These are phyloP conservation scores for Xerocomus minutiporus DNA, from an alignment of 1,284 basidiomycete genomes.

Conservation along the genomic window DNA sequence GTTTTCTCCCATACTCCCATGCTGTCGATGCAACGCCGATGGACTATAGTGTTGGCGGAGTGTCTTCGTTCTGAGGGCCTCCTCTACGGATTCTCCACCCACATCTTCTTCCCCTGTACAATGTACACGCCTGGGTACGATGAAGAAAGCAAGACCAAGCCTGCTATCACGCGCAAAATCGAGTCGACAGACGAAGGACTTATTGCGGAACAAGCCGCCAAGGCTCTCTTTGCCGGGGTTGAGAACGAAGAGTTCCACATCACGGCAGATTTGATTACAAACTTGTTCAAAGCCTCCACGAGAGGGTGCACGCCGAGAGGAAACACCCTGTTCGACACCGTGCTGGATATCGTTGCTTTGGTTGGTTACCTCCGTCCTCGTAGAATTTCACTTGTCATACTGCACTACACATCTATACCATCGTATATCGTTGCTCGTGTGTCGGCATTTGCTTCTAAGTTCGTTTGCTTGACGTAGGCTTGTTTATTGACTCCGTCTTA, in stretches of 20 bases:
- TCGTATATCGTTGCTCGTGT: too few species aligned
- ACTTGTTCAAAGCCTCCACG: constrained; percentile 65
- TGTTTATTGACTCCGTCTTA: neutral
- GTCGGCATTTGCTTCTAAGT: too few species aligned
- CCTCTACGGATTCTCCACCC: constrained; percentile 76
- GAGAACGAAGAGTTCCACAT: constrained; percentile 74
- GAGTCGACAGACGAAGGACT: constrained; percentile 74
- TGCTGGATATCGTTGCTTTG: constrained; percentile 25
- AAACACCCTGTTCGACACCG: constrained; percentile 19
- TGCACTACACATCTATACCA: neutral
- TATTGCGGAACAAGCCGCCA: constrained; percentile 65
- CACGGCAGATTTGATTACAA: constrained; percentile 64
- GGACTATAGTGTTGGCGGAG: constrained; percentile 72
- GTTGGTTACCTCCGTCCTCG: constrained; percentile 8
- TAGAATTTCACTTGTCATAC: neutral
- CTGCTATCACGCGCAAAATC: constrained; percentile 61
- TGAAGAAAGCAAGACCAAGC: constrained; percentile 81
- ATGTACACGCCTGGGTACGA: constrained; percentile 82
- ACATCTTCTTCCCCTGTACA: constrained; percentile 85
- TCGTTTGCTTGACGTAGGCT: neutral
- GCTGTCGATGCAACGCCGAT: neutral
- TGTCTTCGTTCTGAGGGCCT: constrained; percentile 78
- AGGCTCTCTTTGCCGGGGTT: constrained; percentile 65
- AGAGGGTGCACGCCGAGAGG: constrained; percentile 60
- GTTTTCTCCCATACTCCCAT: constrained; percentile 1